Conservation (phyloP, 371 early-diverging fungal species). For the Mucor piriformis region DNA sequence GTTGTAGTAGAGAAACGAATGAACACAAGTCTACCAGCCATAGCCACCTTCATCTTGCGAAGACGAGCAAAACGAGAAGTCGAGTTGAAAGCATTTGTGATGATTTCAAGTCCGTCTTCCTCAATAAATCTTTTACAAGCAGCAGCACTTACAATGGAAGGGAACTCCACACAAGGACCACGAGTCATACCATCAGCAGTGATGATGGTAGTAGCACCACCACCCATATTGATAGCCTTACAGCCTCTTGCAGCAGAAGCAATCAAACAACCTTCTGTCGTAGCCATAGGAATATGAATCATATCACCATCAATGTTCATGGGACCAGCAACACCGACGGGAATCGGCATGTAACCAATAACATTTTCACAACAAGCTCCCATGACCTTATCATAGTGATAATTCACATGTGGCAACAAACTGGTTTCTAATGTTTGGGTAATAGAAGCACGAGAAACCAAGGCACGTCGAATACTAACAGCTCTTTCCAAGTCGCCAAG, state of each 20-base stretch:
- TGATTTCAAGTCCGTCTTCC: conserved; percentile 58
- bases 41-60: conserved; percentile 77
- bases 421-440: conserved; percentile 70
- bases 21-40: conserved; percentile 85
- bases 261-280: conserved; percentile 95
- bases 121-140: conserved; percentile 82
- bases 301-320: conserved; percentile 77
- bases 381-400: conserved; percentile 86
- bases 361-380: conserved; percentile 98
- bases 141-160: conserved; percentile 66
- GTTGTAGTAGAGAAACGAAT: conserved; percentile 91
- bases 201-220: conserved; percentile 88
- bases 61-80: conserved; percentile 91
- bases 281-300: conserved; percentile 94
- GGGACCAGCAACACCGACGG: conserved; percentile 90
- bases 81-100: conserved; percentile 84
- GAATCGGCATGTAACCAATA: conserved; percentile 93
- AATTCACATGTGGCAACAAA: conserved; percentile 77
- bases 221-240: conserved; percentile 91
- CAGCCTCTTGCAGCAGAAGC: conserved; percentile 96
- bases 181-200: conserved; percentile 93
- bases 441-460: conserved; percentile 73
- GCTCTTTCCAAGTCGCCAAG: conserved; percentile 81
- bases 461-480: conserved; percentile 79
- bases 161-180: conserved; percentile 92